A percentile compares a stretch with the other conserved stretches of the same genome.
Evolutionary conservation across 306 rosid genomes (phyloP).

Genomic region (Albizia julibrissin): DNA sequence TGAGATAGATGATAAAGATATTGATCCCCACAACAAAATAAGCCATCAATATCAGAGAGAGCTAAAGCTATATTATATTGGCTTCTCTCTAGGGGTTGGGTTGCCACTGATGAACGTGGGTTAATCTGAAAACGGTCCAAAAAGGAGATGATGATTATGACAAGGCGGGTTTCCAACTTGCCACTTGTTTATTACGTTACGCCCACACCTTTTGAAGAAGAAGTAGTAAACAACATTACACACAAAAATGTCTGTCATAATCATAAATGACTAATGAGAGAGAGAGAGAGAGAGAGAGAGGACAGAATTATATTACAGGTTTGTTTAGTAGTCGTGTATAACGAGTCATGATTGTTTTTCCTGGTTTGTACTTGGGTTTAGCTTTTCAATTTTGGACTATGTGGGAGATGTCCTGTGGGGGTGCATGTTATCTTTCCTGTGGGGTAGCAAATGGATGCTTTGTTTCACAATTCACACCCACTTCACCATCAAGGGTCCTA

Average conservation of each 20-base stretch:
- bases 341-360: slow-evolving; percentile 42
- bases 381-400: slow-evolving; percentile 37
- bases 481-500: slow-evolving; percentile 48
- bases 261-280: neutral
- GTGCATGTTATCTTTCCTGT: slow-evolving; percentile 33
- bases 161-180: slow-evolving; percentile 36
- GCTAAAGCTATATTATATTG: neutral
- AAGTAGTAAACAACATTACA: neutral
- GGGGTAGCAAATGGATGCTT: slow-evolving; percentile 35
- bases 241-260: neutral
- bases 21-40: slow-evolving; percentile 5
- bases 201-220: slow-evolving; percentile 19
- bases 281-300: neutral
- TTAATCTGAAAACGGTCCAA: slow-evolving; percentile 26
- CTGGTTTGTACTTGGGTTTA: slow-evolving; percentile 35
- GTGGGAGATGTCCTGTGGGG: slow-evolving; percentile 1
- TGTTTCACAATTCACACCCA: slow-evolving; percentile 35
- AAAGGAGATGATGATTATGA: slow-evolving; percentile 22
- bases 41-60: slow-evolving; percentile 37
- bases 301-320: slow-evolving; percentile 30
- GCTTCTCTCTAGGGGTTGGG: slow-evolving; percentile 18
- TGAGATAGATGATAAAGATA: slow-evolving; percentile 9
- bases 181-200: slow-evolving; percentile 25
- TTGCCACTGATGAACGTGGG: slow-evolving; percentile 30
- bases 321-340: slow-evolving; percentile 40